These are phyloP conservation scores for Boletus holoroseus DNA, from an alignment of 1,284 basidiomycete genomes.

Conservation along the genomic window DNA sequence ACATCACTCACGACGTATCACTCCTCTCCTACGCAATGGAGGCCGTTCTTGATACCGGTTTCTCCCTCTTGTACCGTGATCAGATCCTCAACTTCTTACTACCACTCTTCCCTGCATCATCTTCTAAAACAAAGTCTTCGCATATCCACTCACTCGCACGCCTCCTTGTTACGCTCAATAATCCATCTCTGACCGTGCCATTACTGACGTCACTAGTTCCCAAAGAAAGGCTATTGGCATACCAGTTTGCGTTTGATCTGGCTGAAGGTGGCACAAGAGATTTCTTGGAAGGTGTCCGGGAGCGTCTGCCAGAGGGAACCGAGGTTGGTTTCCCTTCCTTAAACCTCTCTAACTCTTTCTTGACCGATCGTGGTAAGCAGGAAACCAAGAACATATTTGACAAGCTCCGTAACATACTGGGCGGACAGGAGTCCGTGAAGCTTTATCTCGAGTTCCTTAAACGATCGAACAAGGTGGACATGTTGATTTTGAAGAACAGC, in stretches of 20 bases:
- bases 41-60: slow-evolving; percentile 78
- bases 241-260: slow-evolving; percentile 92
- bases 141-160: slow-evolving; percentile 77
- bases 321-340: slow-evolving; percentile 40
- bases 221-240: slow-evolving; percentile 72
- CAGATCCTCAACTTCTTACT: slow-evolving; percentile 81
- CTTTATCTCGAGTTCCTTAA: slow-evolving; percentile 91
- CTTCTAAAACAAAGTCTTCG: slow-evolving; percentile 63
- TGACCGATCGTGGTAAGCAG: slow-evolving; percentile 35
- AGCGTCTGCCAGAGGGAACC: slow-evolving; percentile 59
- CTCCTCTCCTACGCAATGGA: slow-evolving; percentile 88
- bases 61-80: slow-evolving; percentile 76
- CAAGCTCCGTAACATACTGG: slow-evolving; percentile 75
- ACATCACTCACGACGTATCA: slow-evolving; percentile 65
- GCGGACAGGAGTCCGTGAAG: slow-evolving; percentile 85
- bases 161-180: slow-evolving; percentile 82
- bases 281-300: slow-evolving; percentile 73
- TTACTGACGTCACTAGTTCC: slow-evolving; percentile 68
- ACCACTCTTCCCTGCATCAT: slow-evolving; percentile 72
- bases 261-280: slow-evolving; percentile 90
- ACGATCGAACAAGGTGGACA: slow-evolving; percentile 88
- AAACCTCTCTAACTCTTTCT: background rate
- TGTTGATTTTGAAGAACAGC: slow-evolving; percentile 85
- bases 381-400: slow-evolving; percentile 59
- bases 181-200: slow-evolving; percentile 66